Evolutionary conservation across 805 yeast genomes (phyloP), one percentile per base, ranked within the genome.

Genomic region (Wickerhamiella brachini): DNA sequence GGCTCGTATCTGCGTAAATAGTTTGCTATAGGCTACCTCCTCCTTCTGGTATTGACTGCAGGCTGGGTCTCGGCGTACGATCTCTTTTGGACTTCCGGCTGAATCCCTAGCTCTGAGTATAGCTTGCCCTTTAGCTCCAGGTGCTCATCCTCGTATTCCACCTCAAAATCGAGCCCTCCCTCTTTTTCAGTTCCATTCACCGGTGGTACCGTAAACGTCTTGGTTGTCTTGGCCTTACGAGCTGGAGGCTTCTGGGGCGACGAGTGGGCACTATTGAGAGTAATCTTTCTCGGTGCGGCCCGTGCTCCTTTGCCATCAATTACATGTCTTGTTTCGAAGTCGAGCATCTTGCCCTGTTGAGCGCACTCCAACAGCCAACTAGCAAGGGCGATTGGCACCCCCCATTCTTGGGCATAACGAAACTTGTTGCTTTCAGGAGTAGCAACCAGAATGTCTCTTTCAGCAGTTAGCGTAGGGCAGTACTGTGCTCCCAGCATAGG

Each of bases 391-490:
- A 70, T 60, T 0, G 73, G 74, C 5, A 71, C 59, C 3, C 54
- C 53, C 70, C 72, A 70, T 9, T 52, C 50, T 13, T 52, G 52
- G 0, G 73, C 72, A 53, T 56, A 62, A 18, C 51, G 44, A 18
- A 66, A 61, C 51, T 68, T 65, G 38, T 58, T 54, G 13, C 65
- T 57, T 1, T 48, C 45, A 0, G 62, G 55, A 0, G 63, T 50
- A 7, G 67, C 59, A 2, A 85, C 66, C 31, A 86, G 67, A 15
- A 82, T 59, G 57, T 83, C 83, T 42, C 83, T 68, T 10, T 69
- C 65, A 5, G 70, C 59, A 3, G 75, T 73, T 50, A 85, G 68
- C 2, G 74, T 68, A 0, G 73, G 77, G 46, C 72, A 67, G 50
- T 73, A 71, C 42, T 69, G 68, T 49, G 81, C 77, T 23, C 82